Evolutionary conservation across 2,329 filamentous ascomycete genomes (phyloP).

Genomic region (Aspergillus texensis): DNA sequence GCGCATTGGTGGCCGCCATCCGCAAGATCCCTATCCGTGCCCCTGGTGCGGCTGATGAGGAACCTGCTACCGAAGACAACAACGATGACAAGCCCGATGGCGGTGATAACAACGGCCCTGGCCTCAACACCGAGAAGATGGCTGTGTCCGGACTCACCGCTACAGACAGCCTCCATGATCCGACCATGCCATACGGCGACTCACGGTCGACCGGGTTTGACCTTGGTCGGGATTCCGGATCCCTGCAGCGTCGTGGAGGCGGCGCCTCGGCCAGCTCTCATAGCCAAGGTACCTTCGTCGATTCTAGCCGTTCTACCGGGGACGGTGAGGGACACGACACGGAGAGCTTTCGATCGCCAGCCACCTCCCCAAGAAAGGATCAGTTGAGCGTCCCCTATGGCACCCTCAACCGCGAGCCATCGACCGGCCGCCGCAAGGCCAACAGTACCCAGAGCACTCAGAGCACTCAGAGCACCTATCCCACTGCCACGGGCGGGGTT

Average conservation of each 20-base stretch:
- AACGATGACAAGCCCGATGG: conserved; percentile 54
- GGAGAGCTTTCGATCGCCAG: conserved; percentile 31
- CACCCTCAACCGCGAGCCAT: conserved; percentile 40
- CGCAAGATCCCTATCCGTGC: conserved; percentile 84
- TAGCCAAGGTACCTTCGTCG: conserved; percentile 38
- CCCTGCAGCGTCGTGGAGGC: conserved; percentile 33
- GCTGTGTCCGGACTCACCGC: conserved; percentile 6
- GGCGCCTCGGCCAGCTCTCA: conserved; percentile 26
- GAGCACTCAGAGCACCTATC: conserved; percentile 22
- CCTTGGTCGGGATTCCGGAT: conserved; percentile 25
- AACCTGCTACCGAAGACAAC: conserved; percentile 63
- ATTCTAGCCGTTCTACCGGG: conserved; percentile 36
- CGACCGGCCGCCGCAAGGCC: conserved; percentile 42
- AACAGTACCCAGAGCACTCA: not conserved
- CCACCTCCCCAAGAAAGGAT: conserved; percentile 26
- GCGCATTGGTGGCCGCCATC: conserved; percentile 80
- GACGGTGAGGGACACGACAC: conserved; percentile 29
- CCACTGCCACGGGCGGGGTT: conserved; percentile 21
- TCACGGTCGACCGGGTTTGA: conserved; percentile 37
- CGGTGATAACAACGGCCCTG: conserved; percentile 12
- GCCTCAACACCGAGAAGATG: conserved; percentile 8
- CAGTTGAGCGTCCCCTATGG: conserved; percentile 28
- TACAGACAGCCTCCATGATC: conserved; percentile 1
- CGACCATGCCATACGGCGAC: conserved; percentile 12
- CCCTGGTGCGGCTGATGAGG: conserved; percentile 66